These are phyloP conservation scores for Hibiscus syriacus DNA, from an alignment of 345 rosid species.

Conservation along the genomic window DNA sequence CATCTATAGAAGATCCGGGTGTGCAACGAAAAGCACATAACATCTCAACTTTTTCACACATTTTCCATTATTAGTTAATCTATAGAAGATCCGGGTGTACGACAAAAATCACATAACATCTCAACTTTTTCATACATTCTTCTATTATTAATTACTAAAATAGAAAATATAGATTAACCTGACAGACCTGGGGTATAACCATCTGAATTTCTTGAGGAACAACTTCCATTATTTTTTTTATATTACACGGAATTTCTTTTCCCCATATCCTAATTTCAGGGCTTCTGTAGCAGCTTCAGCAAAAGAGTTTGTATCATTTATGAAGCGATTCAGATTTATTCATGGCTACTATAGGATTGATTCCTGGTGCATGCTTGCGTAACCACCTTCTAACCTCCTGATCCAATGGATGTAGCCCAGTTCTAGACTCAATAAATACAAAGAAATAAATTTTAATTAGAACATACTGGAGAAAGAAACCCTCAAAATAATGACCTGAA, in stretches of 20 bases:
- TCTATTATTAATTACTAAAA: background rate
- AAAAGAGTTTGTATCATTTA: conserved; percentile 41
- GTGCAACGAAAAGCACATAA: no score
- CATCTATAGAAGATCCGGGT: background rate
- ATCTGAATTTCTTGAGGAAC: no score
- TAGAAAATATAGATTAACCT: background rate
- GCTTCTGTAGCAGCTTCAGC: conserved; percentile 59
- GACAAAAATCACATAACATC: background rate
- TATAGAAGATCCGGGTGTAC: no score
- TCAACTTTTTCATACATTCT: background rate
- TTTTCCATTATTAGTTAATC: no score
- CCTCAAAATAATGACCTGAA: no score
- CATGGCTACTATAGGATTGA: conserved; percentile 68
- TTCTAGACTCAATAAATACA: conserved; percentile 30
- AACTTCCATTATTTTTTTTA: conserved; percentile 71
- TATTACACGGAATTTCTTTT: conserved; percentile 36
- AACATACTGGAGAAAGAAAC: background rate
- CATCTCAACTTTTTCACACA: no score
- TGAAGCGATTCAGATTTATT: conserved; percentile 81
- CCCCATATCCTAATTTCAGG: conserved; percentile 65
- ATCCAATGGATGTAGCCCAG: no score
- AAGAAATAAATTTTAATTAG: conserved; percentile 5
- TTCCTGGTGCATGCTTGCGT: conserved; percentile 65
- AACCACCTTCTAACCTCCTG: no score
- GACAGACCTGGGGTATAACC: conserved; percentile 78